Evolutionary conservation across 2,329 filamentous ascomycete species (phyloP), one percentile per base, ranked within the genome.

Genomic region (Hawksworthiomyces lignivorus): DNA sequence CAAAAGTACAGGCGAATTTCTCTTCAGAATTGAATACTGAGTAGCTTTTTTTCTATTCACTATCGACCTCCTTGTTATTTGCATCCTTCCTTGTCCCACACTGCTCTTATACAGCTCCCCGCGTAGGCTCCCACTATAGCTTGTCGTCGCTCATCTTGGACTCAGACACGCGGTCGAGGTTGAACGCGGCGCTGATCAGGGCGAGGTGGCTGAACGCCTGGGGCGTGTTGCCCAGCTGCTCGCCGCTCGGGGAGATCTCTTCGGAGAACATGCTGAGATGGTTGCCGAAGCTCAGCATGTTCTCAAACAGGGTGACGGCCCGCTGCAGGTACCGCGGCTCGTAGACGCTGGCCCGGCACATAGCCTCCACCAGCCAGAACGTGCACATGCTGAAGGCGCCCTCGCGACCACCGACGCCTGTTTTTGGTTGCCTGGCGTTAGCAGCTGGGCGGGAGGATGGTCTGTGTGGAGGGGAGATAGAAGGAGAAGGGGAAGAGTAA

Each of bases 321-420:
- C 70, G 66, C 11, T 66, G 58, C 17, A 81, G 63, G 50, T 84
- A 84, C 48, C 75, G 79, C n/a, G 67, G 65, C 49, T 84, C 77
- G 57, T 83, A 82, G 36, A 69, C 64, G 50, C 73, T 65, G 50
- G 82, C 82, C 24, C 84, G 72, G 22, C 82, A 85, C 62, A 88
- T 72, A 19, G 84, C 82, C 61, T 88, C 84, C 11, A 88, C 82
- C 1, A 87, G 74, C 84, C 84, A 88, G 58, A 88, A 88, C 1
- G 83, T 88, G 55, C 83, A 87, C 82, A 88, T 87, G 54, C 74
- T 80, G 56, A 88, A 88, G 17, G 83, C 82, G 18, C 84, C 84
- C 61, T 88, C 84, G 39, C 73, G 70, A 15, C 84, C 84, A 28
- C 82, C 82, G 8, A 88, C 81, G 22, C 82, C 81, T 83, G 50